A percentile compares a stretch with the other conserved stretches of the same genome.
Evolutionary conservation across 306 rosid genomes (phyloP).

Genomic region (Oxytropis ochrocephala): DNA sequence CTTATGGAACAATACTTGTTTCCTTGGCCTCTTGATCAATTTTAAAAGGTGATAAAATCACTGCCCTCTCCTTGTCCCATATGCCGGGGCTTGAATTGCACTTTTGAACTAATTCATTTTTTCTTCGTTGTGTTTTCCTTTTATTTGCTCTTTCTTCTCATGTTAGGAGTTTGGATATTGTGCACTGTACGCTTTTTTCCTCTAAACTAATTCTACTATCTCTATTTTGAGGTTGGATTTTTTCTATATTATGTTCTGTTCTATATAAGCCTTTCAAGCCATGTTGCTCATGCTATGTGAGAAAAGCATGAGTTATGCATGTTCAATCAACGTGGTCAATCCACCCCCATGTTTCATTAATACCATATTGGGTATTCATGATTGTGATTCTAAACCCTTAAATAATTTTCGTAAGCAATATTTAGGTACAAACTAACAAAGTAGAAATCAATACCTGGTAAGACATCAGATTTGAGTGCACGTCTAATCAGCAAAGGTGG

Average conservation of each 20-base stretch:
- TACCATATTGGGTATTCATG: background rate
- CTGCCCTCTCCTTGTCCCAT: background rate
- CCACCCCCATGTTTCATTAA: background rate
- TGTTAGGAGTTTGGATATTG: background rate
- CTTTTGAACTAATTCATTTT: background rate
- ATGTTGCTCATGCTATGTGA: background rate
- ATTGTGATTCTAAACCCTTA: conserved; percentile 9
- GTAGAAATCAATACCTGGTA: conserved; percentile 62
- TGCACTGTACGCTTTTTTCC: background rate
- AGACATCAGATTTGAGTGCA: conserved; percentile 63
- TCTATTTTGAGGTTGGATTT: background rate
- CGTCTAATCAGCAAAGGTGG: conserved; percentile 95
- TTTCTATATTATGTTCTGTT: background rate
- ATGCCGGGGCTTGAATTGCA: background rate
- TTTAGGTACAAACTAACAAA: background rate
- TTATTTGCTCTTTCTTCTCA: background rate
- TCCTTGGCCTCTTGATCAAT: background rate
- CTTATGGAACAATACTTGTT: background rate
- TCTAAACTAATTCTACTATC: background rate
- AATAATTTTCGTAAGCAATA: background rate
- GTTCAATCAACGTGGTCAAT: background rate
- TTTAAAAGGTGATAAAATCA: background rate
- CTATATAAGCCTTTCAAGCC: background rate
- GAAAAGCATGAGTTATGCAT: conserved; percentile 7
- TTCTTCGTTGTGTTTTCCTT: background rate